Evolutionary conservation across 23 red algal species (phyloP), one percentile per base, ranked within the genome.

Genomic region (Gracilaria gracilis): DNA sequence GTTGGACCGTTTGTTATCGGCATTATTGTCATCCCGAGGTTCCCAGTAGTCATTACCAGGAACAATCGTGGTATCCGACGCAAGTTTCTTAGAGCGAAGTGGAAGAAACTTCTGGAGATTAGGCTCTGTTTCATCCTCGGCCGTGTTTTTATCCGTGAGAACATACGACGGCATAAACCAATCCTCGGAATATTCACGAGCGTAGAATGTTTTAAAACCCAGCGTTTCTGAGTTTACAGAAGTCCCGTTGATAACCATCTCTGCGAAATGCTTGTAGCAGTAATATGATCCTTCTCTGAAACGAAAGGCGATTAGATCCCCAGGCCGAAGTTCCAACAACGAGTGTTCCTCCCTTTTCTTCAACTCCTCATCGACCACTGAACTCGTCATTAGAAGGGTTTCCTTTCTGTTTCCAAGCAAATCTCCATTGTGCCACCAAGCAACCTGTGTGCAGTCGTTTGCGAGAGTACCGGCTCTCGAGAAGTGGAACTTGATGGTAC

Each of bases 391-490:
- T 17, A 35, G 9, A 65, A 31, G 15, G 48, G 58, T 38, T 6
- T 40, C 12, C 64, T 78, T 46, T 36, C 69, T 57, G 36, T 84
- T 84, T 25, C 79, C 79, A 16, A 92, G 51, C 38, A 92, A 33
- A 23, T 79, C 79, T 16, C 79, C 78, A 27, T 92, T 92, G 28
- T 92, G 89, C 89, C 89, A 92, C 89, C 89, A 92, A 27, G 89
- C 79, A 69, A 84, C 44, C 36, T 92, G 62, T 36, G 64, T 83
- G 17, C 89, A 83, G 44, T 92, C 78, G 55, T 84, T 75, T 23
- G 89, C 79, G 19, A 83, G 37, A 25, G 67, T 58, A 28, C 78
- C 89, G 0, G 39, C 46, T 42, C 49, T 48, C 44, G 89, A 92
- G 57, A 92, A 82, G 57, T 92, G 80, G 0, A 84, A 53, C 27